These are phyloP conservation scores for Talaromyces islandicus DNA, from an alignment of 2,329 filamentous ascomycete genomes.

Conservation along the genomic window DNA sequence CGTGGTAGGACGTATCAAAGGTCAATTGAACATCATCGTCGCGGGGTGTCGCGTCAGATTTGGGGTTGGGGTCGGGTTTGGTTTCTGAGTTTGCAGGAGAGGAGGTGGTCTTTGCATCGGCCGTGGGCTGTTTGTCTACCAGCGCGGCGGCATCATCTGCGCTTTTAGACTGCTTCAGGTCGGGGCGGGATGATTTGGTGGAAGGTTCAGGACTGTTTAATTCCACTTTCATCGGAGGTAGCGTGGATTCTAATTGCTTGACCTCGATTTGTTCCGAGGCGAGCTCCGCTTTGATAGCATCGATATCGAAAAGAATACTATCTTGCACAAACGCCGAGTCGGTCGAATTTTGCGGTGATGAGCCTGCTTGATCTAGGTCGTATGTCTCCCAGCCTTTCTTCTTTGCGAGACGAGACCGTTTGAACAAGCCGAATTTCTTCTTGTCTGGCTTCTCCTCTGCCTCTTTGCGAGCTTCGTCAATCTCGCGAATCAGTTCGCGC, in stretches of 20 bases:
- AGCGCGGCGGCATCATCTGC: conserved; percentile 24
- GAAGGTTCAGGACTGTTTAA: conserved; percentile 29
- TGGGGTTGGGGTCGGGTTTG: not conserved
- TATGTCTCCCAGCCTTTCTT: conserved; percentile 95
- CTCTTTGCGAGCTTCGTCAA: conserved; percentile 86
- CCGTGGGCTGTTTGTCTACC: conserved; percentile 14
- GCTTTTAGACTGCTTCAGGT: conserved; percentile 35
- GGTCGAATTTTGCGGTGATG: conserved; percentile 21
- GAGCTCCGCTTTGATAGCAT: conserved; percentile 83
- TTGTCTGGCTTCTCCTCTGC: conserved; percentile 74
- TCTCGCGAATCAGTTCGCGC: conserved; percentile 89
- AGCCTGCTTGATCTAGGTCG: conserved; percentile 53
- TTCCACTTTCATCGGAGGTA: conserved; percentile 83
- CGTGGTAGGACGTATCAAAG: conserved; percentile 60
- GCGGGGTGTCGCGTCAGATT: conserved; percentile 4
- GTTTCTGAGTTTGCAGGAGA: not conserved
- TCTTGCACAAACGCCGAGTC: conserved; percentile 25
- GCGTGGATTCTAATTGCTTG: conserved; percentile 76
- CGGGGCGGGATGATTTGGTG: conserved; percentile 18
- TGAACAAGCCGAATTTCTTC: conserved; percentile 70
- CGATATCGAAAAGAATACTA: conserved; percentile 82
- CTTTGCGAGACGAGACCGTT: conserved; percentile 64
- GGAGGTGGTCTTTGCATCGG: conserved; percentile 1
- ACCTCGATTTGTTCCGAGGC: conserved; percentile 66
- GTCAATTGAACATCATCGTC: conserved; percentile 56